These are phyloP conservation scores for Paspalum notatum DNA, from an alignment of 176 grass and related monocot species.

Conservation along the genomic window DNA sequence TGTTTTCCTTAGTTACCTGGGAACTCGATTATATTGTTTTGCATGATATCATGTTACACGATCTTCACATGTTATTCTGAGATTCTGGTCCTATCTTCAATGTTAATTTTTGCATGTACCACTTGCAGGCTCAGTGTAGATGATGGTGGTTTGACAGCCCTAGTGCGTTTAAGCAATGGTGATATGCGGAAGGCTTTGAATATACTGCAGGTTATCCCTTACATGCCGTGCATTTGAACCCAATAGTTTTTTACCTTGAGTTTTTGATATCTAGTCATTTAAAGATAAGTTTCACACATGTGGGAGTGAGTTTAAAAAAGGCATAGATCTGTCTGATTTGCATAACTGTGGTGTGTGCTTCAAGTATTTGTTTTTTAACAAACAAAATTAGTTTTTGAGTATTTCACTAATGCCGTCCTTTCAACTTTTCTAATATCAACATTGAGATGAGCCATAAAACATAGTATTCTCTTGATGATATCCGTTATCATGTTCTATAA, in stretches of 20 bases:
- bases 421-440: not conserved
- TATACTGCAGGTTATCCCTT: conserved; percentile 82
- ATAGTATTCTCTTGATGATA: not conserved
- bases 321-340: conserved; percentile 1
- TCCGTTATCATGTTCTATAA: not conserved
- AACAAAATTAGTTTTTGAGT: no score
- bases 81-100: not conserved
- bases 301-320: not conserved
- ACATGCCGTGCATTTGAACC: conserved; percentile 14
- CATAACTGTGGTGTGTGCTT: not conserved
- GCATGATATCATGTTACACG: not conserved
- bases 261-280: not conserved
- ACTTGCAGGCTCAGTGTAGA: conserved; percentile 75
- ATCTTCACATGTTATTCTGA: not conserved
- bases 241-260: not conserved
- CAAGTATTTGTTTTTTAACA: not conserved
- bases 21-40: not conserved
- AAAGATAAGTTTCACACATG: not conserved
- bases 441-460: conserved; percentile 4
- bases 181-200: conserved; percentile 99
- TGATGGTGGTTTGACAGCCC: conserved; percentile 78
- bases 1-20: conserved; percentile 15
- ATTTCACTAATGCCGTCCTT: not conserved
- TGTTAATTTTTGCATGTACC: conserved; percentile 18
- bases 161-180: conserved; percentile 85